Conservation (phyloP, 2,329 filamentous ascomycete species). For the Talaromyces pinophilus region DNA sequence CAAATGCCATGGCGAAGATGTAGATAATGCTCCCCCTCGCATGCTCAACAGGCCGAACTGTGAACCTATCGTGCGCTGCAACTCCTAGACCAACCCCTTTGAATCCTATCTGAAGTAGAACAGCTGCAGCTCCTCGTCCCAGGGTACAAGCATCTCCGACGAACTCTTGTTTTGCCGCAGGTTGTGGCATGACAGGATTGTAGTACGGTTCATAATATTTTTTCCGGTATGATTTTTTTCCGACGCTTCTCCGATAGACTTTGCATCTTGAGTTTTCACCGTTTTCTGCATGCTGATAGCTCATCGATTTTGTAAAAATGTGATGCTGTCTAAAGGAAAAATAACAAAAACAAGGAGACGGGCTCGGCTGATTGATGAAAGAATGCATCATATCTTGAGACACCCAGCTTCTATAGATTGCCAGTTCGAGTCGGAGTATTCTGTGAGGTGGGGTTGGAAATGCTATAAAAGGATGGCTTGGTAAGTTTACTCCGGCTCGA, state of each 20-base stretch:
- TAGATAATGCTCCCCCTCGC: not conserved
- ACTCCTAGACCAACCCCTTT: not conserved
- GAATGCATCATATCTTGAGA: not conserved
- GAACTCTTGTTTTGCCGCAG: not conserved
- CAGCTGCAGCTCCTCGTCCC: not conserved
- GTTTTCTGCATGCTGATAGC: not conserved
- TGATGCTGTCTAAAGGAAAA: not conserved
- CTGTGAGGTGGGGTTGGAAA: not conserved
- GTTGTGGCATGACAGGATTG: not conserved
- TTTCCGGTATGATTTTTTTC: not conserved
- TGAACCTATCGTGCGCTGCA: not conserved
- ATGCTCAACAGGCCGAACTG: not conserved
- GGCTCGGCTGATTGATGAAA: not conserved
- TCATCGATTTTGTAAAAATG: not conserved
- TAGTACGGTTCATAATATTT: not conserved
- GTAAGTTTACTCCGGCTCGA: not conserved
- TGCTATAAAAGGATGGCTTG: not conserved
- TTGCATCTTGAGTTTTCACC: not conserved
- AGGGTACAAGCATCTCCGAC: not conserved
- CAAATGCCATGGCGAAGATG: not conserved
- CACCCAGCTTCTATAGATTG: not conserved
- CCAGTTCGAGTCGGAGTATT: not conserved
- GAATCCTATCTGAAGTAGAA: not conserved
- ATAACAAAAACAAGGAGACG: not conserved
- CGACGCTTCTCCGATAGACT: not conserved